phyloP scores from a whole-genome alignment of 2,329 filamentous ascomycete species.

The Colletotrichum sp. region DNA sequence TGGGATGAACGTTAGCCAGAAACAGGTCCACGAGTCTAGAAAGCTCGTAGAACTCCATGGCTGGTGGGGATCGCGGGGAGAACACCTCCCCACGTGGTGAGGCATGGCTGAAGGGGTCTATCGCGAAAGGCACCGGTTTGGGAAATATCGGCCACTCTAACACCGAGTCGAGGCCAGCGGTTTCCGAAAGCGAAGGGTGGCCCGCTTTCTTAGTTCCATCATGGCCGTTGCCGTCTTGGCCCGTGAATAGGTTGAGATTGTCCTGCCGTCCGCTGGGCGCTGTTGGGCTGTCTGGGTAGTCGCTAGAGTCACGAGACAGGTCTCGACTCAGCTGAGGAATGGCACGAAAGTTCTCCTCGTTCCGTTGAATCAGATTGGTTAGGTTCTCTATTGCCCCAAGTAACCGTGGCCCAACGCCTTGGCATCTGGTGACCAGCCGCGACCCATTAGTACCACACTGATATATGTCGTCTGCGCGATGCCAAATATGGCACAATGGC shows the following conservation, averaged over 20 bases:
- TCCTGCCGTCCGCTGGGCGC: neutral
- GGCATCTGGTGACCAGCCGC: neutral
- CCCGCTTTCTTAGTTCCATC: neutral
- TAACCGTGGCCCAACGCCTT: conserved; percentile 12
- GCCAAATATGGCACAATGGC: neutral
- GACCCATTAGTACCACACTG: neutral
- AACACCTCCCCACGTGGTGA: conserved; percentile 2
- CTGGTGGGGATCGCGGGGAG: conserved; percentile 5
- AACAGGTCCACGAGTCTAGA: conserved; percentile 9
- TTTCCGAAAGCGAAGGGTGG: neutral
- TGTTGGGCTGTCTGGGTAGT: conserved; percentile 15
- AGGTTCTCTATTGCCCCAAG: conserved; percentile 16
- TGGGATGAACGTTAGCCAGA: conserved; percentile 10
- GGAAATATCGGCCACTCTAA: conserved; percentile 18
- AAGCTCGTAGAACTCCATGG: conserved; percentile 17
- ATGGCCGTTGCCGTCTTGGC: neutral
- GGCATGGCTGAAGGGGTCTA: conserved; percentile 5
- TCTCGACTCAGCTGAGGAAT: conserved; percentile 18
- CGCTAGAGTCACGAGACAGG: conserved; percentile 10
- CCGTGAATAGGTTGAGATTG: neutral
- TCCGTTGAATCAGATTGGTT: conserved; percentile 18
- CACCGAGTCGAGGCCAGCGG: conserved; percentile 17
- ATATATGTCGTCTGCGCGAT: neutral
- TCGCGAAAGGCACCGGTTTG: conserved; percentile 16
- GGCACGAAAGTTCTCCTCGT: conserved; percentile 17